Percentiles rank a stretch among this genome's conserved stretches.
Conservation (phyloP, 129 eudicot species). For the Escallonia herrerae region DNA sequence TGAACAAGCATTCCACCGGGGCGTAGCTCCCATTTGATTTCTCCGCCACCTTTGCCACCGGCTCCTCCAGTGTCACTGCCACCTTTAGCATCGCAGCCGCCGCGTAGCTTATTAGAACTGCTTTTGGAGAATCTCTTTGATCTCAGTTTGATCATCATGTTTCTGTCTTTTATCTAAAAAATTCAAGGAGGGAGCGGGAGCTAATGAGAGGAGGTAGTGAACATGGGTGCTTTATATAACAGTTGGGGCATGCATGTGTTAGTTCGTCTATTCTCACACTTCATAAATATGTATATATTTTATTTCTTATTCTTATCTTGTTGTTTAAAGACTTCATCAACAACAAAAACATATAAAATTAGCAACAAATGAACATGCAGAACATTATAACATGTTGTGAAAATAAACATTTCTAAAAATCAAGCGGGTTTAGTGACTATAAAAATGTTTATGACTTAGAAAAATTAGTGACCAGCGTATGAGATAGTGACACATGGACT, state of each 20-base stretch:
- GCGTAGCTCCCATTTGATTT: slow-evolving; percentile 77
- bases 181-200: neutral
- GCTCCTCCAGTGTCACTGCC: slow-evolving; percentile 21
- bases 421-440: neutral
- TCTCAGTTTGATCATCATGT: slow-evolving; percentile 55
- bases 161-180: slow-evolving; percentile 9
- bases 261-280: no score
- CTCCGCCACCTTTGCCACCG: slow-evolving; percentile 16
- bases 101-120: slow-evolving; percentile 53
- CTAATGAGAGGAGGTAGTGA: slow-evolving; percentile 9
- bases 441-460: neutral
- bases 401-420: neutral
- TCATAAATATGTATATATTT: no score
- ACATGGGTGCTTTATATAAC: slow-evolving; percentile 34
- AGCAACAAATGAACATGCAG: neutral
- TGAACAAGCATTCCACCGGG: slow-evolving; percentile 96
- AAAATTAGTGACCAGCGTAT: neutral
- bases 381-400: no score
- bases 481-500: slow-evolving; percentile 13
- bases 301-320: no score
- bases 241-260: slow-evolving; percentile 11
- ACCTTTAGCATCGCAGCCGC: slow-evolving; percentile 19
- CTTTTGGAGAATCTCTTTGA: slow-evolving; percentile 58
- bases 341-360: no score
- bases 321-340: no score